Evolutionary conservation across 2,329 filamentous ascomycete species (phyloP).

Genomic region (Teratosphaeria destructans): DNA sequence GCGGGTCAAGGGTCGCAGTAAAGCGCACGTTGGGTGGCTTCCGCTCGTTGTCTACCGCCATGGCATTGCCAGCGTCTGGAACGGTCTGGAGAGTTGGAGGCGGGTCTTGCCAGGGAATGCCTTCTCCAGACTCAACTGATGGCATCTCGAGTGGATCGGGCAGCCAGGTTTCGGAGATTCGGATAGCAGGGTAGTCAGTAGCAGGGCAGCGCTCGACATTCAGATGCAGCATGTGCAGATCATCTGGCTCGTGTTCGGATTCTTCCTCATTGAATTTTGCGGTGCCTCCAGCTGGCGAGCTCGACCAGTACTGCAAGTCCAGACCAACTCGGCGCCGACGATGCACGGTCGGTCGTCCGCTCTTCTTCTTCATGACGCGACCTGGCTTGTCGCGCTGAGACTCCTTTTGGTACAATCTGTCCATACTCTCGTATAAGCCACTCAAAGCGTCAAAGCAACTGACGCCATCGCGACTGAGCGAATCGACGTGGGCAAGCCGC

Average conservation of each 20-base stretch:
- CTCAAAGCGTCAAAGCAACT: slow-evolving; percentile 70
- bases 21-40: slow-evolving; percentile 64
- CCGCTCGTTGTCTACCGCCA: slow-evolving; percentile 40
- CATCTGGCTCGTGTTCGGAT: slow-evolving; percentile 1
- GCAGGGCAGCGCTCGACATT: slow-evolving; percentile 47
- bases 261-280: background rate
- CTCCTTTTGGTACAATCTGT: slow-evolving; percentile 62
- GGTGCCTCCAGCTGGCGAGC: background rate
- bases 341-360: slow-evolving; percentile 64
- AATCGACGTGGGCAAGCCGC: slow-evolving; percentile 58
- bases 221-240: slow-evolving; percentile 47
- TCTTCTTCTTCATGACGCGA: slow-evolving; percentile 57
- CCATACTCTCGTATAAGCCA: slow-evolving; percentile 61
- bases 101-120: slow-evolving; percentile 56
- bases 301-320: slow-evolving; percentile 62
- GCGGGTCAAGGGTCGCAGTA: slow-evolving; percentile 63
- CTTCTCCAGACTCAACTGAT: slow-evolving; percentile 43
- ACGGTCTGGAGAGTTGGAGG: slow-evolving; percentile 47
- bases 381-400: slow-evolving; percentile 39
- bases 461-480: slow-evolving; percentile 57
- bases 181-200: slow-evolving; percentile 36
- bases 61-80: slow-evolving; percentile 36
- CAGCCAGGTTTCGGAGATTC: slow-evolving; percentile 66
- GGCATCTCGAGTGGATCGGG: slow-evolving; percentile 56
- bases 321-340: slow-evolving; percentile 56